A percentile compares a stretch with the other conserved stretches of the same genome.
Conservation (phyloP, 495 filamentous ascomycete genomes). For the Penicillium mononematosum region DNA sequence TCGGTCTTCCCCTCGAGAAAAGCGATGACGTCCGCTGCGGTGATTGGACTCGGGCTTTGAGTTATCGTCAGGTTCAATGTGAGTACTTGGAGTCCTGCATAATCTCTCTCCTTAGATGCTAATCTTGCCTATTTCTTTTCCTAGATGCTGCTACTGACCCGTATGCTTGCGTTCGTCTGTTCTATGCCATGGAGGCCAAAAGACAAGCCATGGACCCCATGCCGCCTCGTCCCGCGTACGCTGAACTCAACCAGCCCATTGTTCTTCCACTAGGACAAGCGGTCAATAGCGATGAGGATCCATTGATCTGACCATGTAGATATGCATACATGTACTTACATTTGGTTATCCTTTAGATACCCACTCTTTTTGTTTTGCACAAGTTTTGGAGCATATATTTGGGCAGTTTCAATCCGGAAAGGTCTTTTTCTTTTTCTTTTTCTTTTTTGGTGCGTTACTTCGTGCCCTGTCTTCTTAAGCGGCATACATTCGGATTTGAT, state of each 20-base stretch:
- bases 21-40: conserved; percentile 62
- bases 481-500: not conserved
- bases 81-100: conserved; percentile 26
- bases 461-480: not conserved
- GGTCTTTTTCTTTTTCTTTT: not conserved
- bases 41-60: conserved; percentile 66
- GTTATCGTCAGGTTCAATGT: conserved; percentile 70
- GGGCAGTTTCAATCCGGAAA: not conserved
- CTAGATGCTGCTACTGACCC: conserved; percentile 80
- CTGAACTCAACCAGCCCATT: conserved; percentile 65
- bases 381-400: not conserved
- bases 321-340: not conserved
- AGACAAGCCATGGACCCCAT: conserved; percentile 61
- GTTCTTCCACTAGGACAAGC: conserved; percentile 16
- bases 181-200: conserved; percentile 64
- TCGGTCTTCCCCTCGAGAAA: conserved; percentile 77
- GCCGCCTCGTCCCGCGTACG: conserved; percentile 66
- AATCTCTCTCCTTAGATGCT: conserved; percentile 1
- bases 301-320: conserved; percentile 9
- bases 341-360: conserved; percentile 4
- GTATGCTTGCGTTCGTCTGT: conserved; percentile 76
- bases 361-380: conserved; percentile 1
- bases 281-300: conserved; percentile 9
- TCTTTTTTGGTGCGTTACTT: not conserved
- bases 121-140: not conserved